These are phyloP conservation scores for Wickerhamiella galacta DNA, from an alignment of 805 yeast species.

Conservation along the genomic window DNA sequence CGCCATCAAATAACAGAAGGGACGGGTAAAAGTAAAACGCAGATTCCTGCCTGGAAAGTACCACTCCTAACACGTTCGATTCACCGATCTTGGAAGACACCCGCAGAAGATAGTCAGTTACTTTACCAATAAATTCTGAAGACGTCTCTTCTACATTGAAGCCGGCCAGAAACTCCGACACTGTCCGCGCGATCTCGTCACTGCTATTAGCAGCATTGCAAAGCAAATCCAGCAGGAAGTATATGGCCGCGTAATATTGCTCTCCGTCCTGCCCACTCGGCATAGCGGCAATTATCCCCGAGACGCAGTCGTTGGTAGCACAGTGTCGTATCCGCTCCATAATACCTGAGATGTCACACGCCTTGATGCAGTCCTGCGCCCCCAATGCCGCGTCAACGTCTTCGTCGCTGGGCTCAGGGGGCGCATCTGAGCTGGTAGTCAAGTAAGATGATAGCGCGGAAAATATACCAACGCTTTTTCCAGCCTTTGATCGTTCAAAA, in stretches of 20 bases:
- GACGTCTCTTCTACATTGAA: no score
- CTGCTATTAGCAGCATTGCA: no score
- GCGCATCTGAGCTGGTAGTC: constrained; percentile 72
- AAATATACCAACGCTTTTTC: constrained; percentile 62
- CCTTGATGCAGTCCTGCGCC: constrained; percentile 65
- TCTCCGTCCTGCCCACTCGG: constrained; percentile 12
- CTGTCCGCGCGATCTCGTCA: no score
- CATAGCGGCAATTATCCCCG: constrained; percentile 21
- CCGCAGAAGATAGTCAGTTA: no score
- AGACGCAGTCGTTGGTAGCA: constrained; percentile 19
- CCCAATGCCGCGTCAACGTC: constrained; percentile 76
- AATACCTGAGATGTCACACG: constrained; percentile 43
- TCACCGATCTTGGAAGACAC: no score
- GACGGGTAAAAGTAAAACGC: no score
- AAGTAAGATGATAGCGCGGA: constrained; percentile 85
- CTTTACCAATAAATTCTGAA: no score
- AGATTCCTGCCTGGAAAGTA: no score
- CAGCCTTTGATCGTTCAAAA: constrained; percentile 41
- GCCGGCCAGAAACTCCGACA: no score
- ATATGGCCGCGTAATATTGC: constrained; percentile 17
- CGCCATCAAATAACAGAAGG: constrained; percentile 1
- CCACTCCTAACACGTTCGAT: no score
- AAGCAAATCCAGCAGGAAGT: constrained; percentile 16
- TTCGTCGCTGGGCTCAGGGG: constrained; percentile 83
- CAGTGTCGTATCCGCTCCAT: constrained; percentile 28